Base-by-base conservation (phyloP, 2,329 filamentous ascomycete species). In the Botrytis porri region DNA sequence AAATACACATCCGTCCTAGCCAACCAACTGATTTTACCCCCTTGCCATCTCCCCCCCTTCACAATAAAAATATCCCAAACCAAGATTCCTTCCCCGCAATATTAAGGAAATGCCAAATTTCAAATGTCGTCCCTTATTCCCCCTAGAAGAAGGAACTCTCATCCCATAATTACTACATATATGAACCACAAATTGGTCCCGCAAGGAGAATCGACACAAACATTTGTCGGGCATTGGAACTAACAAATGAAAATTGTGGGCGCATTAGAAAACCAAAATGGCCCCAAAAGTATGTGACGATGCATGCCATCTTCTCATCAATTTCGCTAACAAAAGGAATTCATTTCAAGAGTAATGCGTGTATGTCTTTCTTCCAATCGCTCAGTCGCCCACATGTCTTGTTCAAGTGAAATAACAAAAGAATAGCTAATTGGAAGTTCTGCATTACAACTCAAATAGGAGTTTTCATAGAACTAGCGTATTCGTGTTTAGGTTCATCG, bases 11-110 rank as follows among this genome's bases (percentile, higher is more conserved):
- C 61, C 8, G 22, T 32, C 45, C 14, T 66, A 66, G 32, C 64
- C 45, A 66, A 66, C 37, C 63, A 66, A 54, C 32, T 54, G 20
- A 16, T 66, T 54, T 66, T 54, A 20, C 29, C 45, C 45, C 45
- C 45, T 54, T 35, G 51, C 29, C 10, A 43, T 59, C 51, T 54
- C n/a, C 66, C 35, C 29, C 14, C 35, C n/a, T 59, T 4, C 37
- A 59, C 51, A 5, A 70, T 61, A 75, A 75, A 88, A 83, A 39
- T 75, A 78, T 75, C 83, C 80, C 84, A 88, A 59, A 25, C 43
- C 59, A 60, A 54, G n/a, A 62, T 29, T 35, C 64, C 25, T 54
- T 9, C 14, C 32, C 45, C 45, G 54, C 39, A 66, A 66, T 39
- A 66, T 39, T 54, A 51, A 66, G 43, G 32, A 51, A 64, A 48